Evolutionary conservation across 169 alveolate species (phyloP), one percentile per base, ranked within the genome.

Genomic region (Eimeria praecox): DNA sequence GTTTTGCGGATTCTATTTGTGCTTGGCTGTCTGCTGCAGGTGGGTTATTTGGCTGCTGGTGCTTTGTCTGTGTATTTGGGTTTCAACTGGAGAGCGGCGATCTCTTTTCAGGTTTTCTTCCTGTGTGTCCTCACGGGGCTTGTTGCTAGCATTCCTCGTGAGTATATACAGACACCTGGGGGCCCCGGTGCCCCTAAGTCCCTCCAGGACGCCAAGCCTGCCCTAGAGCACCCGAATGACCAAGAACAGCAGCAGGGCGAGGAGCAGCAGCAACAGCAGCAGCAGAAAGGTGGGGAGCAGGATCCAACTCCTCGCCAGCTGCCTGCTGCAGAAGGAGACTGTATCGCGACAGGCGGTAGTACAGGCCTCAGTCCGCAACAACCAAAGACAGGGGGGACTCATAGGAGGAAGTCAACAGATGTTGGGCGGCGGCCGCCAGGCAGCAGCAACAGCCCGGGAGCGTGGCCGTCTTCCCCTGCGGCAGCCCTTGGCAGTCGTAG

Each of bases 31-130:
- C 16, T 38, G 33, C 30, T 80, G 80, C 96, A 92, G 96, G 92
- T 93, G 64, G 96, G 96, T 33, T 93, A 93, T 73, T 71, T 93
- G 69, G 66, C 54, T 49, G 85, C 96, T 9, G 96, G 92, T 2
- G 85, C 77, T 59, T 42, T 91, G 54, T 91, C 90, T 38, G 86
- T 91, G 40, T 91, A 91, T 56, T 91, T 91, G 91, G 90, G 71
- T 18, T 71, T 91, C 49, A 82, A 77, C 90, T 91, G 95, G 95
- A 80, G 95, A 1, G 42, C 90, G 71, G 78, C 95, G 44, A 73
- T 91, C 40, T 40, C 49, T 8, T 46, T 91, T 42, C 95, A 91
- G 24, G 90, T 83, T 16, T 42, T 42, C 59, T 83, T 49, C 64
- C 75, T 83, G 20, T 83, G 46, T 20, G 27, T 83, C 33, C 49